Base-by-base conservation (phyloP, 495 filamentous ascomycete species). In the Usnea hakonensis region DNA sequence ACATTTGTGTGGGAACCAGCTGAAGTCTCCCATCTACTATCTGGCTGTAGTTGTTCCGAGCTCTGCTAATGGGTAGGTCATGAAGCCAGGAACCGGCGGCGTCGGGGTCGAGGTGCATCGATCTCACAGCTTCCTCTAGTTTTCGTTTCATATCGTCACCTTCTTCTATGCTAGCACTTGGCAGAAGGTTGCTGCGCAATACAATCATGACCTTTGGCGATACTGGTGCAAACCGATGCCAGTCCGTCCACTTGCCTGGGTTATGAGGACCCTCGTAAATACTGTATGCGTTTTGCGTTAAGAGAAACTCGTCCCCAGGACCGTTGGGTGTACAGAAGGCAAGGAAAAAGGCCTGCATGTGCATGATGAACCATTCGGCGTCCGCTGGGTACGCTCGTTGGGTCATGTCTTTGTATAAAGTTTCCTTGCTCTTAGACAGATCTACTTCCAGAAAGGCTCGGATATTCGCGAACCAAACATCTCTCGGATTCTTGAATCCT, bases 401-500 rank as follows among this genome's bases (percentile, higher is more conserved):
- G 19, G 17, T 14, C 1, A 83, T 50, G 14, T 69, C 59, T 17
- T 54, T 13, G 17, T 59, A 41, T 79, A 79, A 82, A 8, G 72
- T 58, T 3, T 48, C 44, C 19, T 5, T n/a, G 7, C 70, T 66
- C 0, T 66, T 37, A 67, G 79, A 75, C 70, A 82, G 78, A 2
- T 76, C 68, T 0, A 79, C 57, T 0, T 81, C 71, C n/a, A 83
- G 60, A 30, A 83, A 78, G 16, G 68, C 66, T 54, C 73, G 71
- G n/a, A 84, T 65, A 30, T 74, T 76, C 23, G 77, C 58, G n/a
- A 79, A 75, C 81, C 81, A 84, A 3, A 83, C 81, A 28, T 82
- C 75, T 21, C 73, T 61, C 0, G 81, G 81, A 23, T 62, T 70
- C n/a, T 68, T 67, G 63, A 78, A 77, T 0, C 71, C 72, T 33